A percentile compares a stretch with the other conserved stretches of the same genome.
These are phyloP conservation scores for Nicotiana obtusifolia DNA, from an alignment of 257 asterid species.

Conservation along the genomic window DNA sequence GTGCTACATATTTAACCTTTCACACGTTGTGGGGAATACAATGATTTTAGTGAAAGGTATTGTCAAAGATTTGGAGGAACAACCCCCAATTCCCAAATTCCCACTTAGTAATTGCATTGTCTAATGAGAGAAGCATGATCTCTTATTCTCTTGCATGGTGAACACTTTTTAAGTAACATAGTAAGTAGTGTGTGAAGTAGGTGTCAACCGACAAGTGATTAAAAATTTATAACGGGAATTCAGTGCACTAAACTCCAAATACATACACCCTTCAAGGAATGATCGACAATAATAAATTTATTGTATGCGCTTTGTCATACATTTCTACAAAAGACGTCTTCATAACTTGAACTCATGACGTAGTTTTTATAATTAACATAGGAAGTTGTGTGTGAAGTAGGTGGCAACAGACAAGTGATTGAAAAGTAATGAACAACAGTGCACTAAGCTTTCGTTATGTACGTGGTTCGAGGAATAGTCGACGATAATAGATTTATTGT, in stretches of 20 bases:
- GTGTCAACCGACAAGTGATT: background rate
- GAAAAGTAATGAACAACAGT: background rate
- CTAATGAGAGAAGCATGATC: background rate
- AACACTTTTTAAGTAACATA: background rate
- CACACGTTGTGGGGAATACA: conserved; percentile 11
- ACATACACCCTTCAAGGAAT: background rate
- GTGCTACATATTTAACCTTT: background rate
- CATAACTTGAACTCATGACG: background rate
- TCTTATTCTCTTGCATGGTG: background rate
- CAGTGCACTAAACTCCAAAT: background rate
- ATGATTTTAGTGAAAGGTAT: background rate
- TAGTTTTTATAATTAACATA: background rate
- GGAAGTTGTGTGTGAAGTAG: background rate
- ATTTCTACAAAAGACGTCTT: background rate
- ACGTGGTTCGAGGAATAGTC: background rate
- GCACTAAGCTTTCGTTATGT: background rate
- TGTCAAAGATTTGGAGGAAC: conserved; percentile 8
- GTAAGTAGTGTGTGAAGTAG: background rate
- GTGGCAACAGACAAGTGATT: background rate
- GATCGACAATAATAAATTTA: background rate
- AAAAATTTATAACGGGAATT: background rate
- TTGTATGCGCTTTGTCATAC: background rate
- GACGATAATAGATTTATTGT: background rate
- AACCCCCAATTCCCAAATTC: background rate
- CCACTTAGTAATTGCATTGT: background rate